phyloP scores from a whole-genome alignment of 1,284 basidiomycete species.

The Malassezia slooffiae region DNA sequence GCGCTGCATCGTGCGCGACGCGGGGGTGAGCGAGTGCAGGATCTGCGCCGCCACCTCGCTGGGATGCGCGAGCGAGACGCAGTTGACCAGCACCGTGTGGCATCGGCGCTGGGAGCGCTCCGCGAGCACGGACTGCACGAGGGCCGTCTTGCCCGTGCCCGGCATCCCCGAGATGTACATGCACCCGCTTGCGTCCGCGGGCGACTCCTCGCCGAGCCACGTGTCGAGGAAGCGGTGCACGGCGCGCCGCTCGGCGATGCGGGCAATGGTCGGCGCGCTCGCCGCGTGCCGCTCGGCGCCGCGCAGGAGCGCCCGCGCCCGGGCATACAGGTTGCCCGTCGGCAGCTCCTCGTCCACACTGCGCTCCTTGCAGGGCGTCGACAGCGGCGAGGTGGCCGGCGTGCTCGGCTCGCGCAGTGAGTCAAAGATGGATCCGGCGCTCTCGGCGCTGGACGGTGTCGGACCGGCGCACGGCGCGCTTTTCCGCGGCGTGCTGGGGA shows the following conservation, averaged over 20 bases:
- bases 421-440: too few relatives aligned
- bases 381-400: conserved; percentile 11
- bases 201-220: conserved; percentile 17
- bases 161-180: conserved; percentile 49
- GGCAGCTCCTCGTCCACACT: too few relatives aligned
- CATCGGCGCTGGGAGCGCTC: conserved; percentile 16
- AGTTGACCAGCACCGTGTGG: conserved; percentile 44
- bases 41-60: conserved; percentile 33
- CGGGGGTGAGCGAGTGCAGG: conserved; percentile 24
- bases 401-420: too few relatives aligned
- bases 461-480: too few relatives aligned
- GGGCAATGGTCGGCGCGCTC: conserved; percentile 34
- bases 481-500: conserved; percentile 1
- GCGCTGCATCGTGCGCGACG: conserved; percentile 14
- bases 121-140: conserved; percentile 44
- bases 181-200: conserved; percentile 19
- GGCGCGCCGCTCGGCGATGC: conserved; percentile 33
- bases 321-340: conserved; percentile 40
- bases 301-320: conserved; percentile 45
- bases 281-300: conserved; percentile 24
- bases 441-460: too few relatives aligned
- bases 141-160: conserved; percentile 49
- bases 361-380: conserved; percentile 1
- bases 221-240: conserved; percentile 39
- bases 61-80: conserved; percentile 45